A percentile compares a stretch with the other conserved stretches of the same genome.
Evolutionary conservation across 176 grass and related monocot genomes (phyloP).

Genomic region (Triticum aestivum): IWGSC_CS_RefSeq_v2.1 NC_057813.1:89790761-89791260

Average conservation of each 20-base stretch:
- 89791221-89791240: too few species aligned
- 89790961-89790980: background rate
- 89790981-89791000: background rate
- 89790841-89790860: background rate
- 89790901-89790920: too few species aligned
- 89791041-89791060: too few species aligned
- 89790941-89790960: background rate
- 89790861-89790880: slow-evolving; percentile 10
- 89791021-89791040: background rate
- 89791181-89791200: too few species aligned
- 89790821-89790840: slow-evolving; percentile 4
- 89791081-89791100: too few species aligned
- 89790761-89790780: slow-evolving; percentile 51
- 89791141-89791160: too few species aligned
- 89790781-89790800: background rate
- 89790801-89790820: slow-evolving; percentile 22
- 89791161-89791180: too few species aligned
- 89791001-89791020: background rate
- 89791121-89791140: too few species aligned
- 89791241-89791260: too few species aligned
- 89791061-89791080: too few species aligned
- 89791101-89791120: too few species aligned
- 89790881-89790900: background rate
- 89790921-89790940: background rate
- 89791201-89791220: too few species aligned